Conservation (phyloP, 352 stramenopile species). For the Globisporangium yorkense region DNA sequence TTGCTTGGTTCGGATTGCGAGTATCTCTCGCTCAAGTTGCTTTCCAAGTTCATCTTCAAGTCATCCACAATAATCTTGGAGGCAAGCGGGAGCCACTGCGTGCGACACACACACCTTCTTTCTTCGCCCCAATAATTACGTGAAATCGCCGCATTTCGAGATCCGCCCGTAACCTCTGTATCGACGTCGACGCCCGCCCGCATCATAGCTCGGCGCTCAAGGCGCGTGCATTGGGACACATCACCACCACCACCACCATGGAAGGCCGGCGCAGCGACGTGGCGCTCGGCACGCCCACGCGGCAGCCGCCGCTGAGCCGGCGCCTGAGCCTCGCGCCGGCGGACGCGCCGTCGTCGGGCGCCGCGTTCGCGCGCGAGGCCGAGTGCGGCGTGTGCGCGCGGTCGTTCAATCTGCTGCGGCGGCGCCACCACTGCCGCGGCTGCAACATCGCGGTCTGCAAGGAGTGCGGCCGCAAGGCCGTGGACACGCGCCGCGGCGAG, state of each 20-base stretch:
- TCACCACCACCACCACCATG: neutral
- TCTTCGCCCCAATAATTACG: too few relatives aligned
- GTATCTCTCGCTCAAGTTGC: too few relatives aligned
- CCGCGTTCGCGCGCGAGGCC: conserved; percentile 64
- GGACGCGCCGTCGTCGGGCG: conserved; percentile 9
- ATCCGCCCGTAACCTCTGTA: too few relatives aligned
- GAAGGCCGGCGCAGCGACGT: conserved; percentile 16
- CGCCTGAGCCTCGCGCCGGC: conserved; percentile 29
- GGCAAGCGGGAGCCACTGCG: too few relatives aligned
- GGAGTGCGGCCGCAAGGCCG: conserved; percentile 72
- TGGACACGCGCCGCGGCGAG: conserved; percentile 55
- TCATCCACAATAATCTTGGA: too few relatives aligned
- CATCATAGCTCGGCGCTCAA: neutral
- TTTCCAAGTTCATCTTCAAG: too few relatives aligned
- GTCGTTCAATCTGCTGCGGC: conserved; percentile 75
- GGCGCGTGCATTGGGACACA: neutral
- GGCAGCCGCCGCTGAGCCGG: conserved; percentile 26
- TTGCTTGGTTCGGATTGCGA: too few relatives aligned
- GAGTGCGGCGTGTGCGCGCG: conserved; percentile 70
- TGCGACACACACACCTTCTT: too few relatives aligned
- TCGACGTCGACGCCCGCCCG: neutral
- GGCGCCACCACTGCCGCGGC: conserved; percentile 78
- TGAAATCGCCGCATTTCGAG: too few relatives aligned
- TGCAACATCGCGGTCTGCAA: conserved; percentile 85
- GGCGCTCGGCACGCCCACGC: conserved; percentile 7